Percentiles rank a stretch among this genome's conserved stretches.
Evolutionary conservation across 2,329 filamentous ascomycete species (phyloP).

Genomic region (Hymenoscyphus salicellus): DNA sequence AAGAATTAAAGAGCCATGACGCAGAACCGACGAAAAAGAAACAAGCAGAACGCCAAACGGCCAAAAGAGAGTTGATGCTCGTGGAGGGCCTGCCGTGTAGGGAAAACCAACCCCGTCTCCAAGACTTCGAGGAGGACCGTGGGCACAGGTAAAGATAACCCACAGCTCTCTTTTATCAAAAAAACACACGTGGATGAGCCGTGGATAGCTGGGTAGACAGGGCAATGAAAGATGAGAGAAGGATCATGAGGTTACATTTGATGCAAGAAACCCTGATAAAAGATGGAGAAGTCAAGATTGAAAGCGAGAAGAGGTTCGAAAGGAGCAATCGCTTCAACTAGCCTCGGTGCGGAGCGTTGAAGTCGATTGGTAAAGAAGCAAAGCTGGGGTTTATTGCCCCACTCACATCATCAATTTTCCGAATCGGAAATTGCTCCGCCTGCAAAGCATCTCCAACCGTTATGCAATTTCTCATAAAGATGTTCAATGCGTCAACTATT

Average conservation of each 20-base stretch:
- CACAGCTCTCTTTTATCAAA: background rate
- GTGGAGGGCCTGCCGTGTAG: background rate
- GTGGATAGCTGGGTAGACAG: background rate
- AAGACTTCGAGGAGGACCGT: background rate
- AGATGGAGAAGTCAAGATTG: background rate
- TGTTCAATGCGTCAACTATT: background rate
- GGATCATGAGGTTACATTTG: background rate
- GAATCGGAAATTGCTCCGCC: background rate
- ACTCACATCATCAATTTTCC: constrained; percentile 4
- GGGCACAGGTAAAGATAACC: background rate
- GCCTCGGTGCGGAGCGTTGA: background rate
- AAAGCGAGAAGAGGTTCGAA: background rate
- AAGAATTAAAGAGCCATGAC: background rate
- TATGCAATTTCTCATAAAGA: background rate
- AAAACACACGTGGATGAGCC: background rate
- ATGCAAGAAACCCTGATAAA: background rate
- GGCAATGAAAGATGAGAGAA: background rate
- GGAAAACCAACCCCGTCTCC: background rate
- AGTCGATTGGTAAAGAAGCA: background rate
- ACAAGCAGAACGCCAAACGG: background rate
- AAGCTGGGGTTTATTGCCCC: background rate
- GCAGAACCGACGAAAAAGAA: background rate
- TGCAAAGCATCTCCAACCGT: background rate
- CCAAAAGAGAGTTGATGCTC: constrained; percentile 1
- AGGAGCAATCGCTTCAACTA: background rate